Percentiles rank a stretch among this genome's conserved stretches.
phyloP scores from a whole-genome alignment of 2,329 filamentous ascomycete species.

The Diaporthe citrichinensis region DNA sequence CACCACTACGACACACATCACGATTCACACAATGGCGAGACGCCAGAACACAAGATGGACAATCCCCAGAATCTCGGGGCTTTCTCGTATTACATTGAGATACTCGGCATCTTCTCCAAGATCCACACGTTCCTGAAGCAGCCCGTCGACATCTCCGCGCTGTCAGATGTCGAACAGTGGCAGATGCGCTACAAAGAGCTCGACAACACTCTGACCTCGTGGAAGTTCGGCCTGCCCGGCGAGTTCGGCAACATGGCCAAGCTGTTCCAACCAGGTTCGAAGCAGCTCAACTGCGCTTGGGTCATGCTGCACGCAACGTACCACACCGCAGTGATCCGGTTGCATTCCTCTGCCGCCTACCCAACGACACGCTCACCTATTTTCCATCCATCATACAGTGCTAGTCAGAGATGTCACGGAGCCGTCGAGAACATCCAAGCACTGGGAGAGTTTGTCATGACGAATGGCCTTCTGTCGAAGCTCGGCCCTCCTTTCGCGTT shows the following conservation, averaged over 20 bases:
- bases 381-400: conserved; percentile 90
- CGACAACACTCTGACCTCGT: conserved; percentile 82
- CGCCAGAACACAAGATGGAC: conserved; percentile 74
- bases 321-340: conserved; percentile 88
- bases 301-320: conserved; percentile 94
- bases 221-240: conserved; percentile 86
- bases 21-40: conserved; percentile 40
- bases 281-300: conserved; percentile 84
- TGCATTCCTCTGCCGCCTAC: conserved; percentile 94
- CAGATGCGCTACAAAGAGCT: conserved; percentile 89
- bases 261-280: conserved; percentile 79
- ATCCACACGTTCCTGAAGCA: conserved; percentile 92
- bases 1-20: conserved; percentile 37
- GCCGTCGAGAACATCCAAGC: conserved; percentile 88
- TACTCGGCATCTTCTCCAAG: conserved; percentile 87
- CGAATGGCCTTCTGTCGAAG: conserved; percentile 81
- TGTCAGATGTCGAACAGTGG: conserved; percentile 91
- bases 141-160: conserved; percentile 87
- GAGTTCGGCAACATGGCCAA: conserved; percentile 90
- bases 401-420: conserved; percentile 84
- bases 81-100: conserved; percentile 92
- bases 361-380: conserved; percentile 90
- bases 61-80: conserved; percentile 86
- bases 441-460: conserved; percentile 83
- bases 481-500: conserved; percentile 94